Evolutionary conservation across 495 filamentous ascomycete species (phyloP), one percentile per base, ranked within the genome.

Genomic region (Hypomontagnella submonticulosa): DNA sequence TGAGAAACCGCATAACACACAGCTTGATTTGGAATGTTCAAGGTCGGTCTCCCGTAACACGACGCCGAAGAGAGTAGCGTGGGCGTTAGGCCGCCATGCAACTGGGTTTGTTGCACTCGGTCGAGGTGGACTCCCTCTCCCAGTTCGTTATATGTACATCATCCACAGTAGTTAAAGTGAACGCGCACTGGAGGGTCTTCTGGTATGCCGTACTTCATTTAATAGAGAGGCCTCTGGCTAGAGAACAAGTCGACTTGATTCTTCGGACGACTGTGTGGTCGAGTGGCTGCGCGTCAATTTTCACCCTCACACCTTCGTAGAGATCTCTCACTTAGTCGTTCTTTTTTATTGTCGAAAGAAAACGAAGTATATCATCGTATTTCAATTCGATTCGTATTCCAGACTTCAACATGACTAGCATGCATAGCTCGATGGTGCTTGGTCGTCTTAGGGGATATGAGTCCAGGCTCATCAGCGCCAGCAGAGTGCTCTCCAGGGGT

Each of bases 401-500:
- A 19, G 12, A 30, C 18, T 42, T 57, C 9, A 47, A 33, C 10
- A 67, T 38, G 44, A 7, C n/a, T 52, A 37, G 34, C 30, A 18
- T 18, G 15, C 36, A 16, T 18, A 30, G 37, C 30, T 18, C 16
- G 19, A 43, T 8, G n/a, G 54, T 34, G 34, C 4, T 6, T 58
- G 10, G 19, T 18, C 53, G 10, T 34, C 15, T 33, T 16, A 27
- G 54, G 18, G 36, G 19, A 7, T 20, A 53, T 15, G 43, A 49
- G 13, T 30, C 19, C 0, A 18, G 27, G 4, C 38, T 55, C 13
- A 32, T 13, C 16, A 49, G 34, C 59, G 34, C 48, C 32, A 30
- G 38, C 54, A 77, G 72, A 38, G 69, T 76, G 18, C 1, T 74
- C 12, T 71, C 75, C 16, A 64, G 57, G 18, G 75, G 73, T 2